Percentiles rank a stretch among this genome's conserved stretches.
Conservation (phyloP, 1,284 basidiomycete genomes). For the Trichosporon faecale region DNA sequence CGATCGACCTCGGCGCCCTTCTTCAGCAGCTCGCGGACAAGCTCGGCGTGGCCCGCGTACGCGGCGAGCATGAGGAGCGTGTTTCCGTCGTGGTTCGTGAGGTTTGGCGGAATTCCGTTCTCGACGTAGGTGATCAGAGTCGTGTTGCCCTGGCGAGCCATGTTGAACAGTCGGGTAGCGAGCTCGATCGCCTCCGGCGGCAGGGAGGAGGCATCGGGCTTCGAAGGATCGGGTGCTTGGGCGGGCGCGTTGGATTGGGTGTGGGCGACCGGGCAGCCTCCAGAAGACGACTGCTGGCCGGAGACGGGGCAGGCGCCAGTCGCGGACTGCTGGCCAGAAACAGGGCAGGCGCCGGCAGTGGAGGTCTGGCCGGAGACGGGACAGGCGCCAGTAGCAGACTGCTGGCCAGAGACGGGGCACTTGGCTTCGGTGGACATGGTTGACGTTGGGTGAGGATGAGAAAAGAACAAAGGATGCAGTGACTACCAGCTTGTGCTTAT, state of each 20-base stretch:
- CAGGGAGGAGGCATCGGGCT: conserved; percentile 14
- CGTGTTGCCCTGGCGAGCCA: conserved; percentile 63
- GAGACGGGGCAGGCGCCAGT: not conserved
- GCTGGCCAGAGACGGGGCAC: not conserved
- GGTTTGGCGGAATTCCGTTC: conserved; percentile 70
- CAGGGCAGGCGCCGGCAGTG: not conserved
- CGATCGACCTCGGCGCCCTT: conserved; percentile 67
- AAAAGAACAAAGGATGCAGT: not conserved
- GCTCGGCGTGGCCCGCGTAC: conserved; percentile 67
- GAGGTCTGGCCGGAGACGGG: not conserved
- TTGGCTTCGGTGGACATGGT: conserved; percentile 1
- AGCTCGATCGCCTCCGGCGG: conserved; percentile 61
- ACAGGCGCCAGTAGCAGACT: not conserved
- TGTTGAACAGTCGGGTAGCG: conserved; percentile 71
- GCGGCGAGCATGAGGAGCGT: conserved; percentile 77
- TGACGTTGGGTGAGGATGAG: not conserved
- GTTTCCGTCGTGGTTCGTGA: conserved; percentile 75
- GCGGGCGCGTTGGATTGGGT: not conserved
- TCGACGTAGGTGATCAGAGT: conserved; percentile 62
- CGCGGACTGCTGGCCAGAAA: not conserved
- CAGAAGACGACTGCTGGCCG: not conserved
- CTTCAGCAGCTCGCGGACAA: conserved; percentile 59
- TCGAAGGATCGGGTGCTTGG: not conserved
- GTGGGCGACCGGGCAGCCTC: not conserved
- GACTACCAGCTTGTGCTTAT: not conserved